Conservation (phyloP, 2,329 filamentous ascomycete genomes). For the Xylaria sp. region DNA sequence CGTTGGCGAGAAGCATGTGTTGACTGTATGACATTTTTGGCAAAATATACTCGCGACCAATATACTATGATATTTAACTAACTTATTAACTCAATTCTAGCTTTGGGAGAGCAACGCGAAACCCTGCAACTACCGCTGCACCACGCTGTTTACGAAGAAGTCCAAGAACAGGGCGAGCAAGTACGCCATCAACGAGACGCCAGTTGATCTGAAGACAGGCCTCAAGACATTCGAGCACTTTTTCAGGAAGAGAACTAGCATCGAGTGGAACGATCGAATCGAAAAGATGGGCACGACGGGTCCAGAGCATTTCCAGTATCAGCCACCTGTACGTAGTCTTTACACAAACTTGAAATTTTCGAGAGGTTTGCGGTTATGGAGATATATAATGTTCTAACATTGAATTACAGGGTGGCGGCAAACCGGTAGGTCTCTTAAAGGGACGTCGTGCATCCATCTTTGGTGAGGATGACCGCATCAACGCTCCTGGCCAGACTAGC, state of each 20-base stretch:
- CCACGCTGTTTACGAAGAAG: slow-evolving; percentile 60
- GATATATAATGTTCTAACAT: not conserved
- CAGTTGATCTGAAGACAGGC: slow-evolving; percentile 55
- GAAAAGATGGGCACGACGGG: slow-evolving; percentile 48
- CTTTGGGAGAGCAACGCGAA: slow-evolving; percentile 72
- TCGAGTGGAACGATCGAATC: slow-evolving; percentile 68
- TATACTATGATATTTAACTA: not conserved
- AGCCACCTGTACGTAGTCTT: slow-evolving; percentile 56
- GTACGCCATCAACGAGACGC: slow-evolving; percentile 53
- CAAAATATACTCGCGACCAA: too few species aligned
- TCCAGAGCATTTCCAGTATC: slow-evolving; percentile 54
- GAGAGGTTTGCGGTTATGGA: not conserved
- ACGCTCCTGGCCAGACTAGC: not conserved
- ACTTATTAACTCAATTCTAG: slow-evolving; percentile 52
- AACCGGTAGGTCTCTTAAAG: slow-evolving; percentile 48
- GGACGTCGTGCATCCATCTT: not conserved
- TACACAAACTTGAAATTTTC: not conserved
- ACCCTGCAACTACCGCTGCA: slow-evolving; percentile 70
- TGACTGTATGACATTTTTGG: slow-evolving; percentile 62
- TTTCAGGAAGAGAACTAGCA: slow-evolving; percentile 67
- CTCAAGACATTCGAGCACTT: slow-evolving; percentile 63
- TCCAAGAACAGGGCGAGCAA: slow-evolving; percentile 51
- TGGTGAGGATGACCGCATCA: not conserved
- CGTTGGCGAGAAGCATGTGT: slow-evolving; percentile 65
- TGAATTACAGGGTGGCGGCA: slow-evolving; percentile 49